Base-by-base conservation (phyloP, 306 rosid species). In the Prunus fruticosa region DNA sequence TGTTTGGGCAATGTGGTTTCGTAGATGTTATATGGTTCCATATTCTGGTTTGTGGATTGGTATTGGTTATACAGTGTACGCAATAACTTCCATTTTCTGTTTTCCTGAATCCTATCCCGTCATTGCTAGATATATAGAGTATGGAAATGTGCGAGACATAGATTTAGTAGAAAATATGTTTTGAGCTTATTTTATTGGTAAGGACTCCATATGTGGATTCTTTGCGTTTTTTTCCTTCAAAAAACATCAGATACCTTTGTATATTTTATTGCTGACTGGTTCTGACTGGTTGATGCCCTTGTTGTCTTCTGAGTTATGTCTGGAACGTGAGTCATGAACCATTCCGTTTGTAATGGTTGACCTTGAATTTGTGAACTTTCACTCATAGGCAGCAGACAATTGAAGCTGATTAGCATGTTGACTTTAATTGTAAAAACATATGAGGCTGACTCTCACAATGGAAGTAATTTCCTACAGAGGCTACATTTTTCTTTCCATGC, bases 321-420 rank as follows among this genome's bases (percentile, higher is more conserved):
- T 46, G 45, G 65, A 27, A 45, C 23, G 8, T 73, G 43, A 72
- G 67, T 27, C 32, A 2, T 25, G 27, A 61, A 27, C 64, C 16
- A 8, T 15, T 25, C 73, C 8, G 28, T 23, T 27, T 13, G 16
- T 16, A 3, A 15, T 49, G 15, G 28, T 49, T 11, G 52, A 23
- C 63, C 28, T 19, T 71, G 27, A 30, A 41, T 52, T 53, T 71
- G 75, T 54, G 64, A 53, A 30, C 64, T 52, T 45, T 51, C 50
- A 53, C 51, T 60, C 50, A 34, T 14, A 32, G 43, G 34, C 60
- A n/a, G 51, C 62, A 9, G 60, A 38, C 62, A 50, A 18, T 51
- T 69, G 6, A 13, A 32, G 74, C 62, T 27, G 64, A 30, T 51
- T 20, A 56, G 45, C 75, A 71, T 18, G 11, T 41, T 19, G 16